These are phyloP conservation scores for Kandelia obovata DNA, from an alignment of 345 rosid species.

Conservation along the genomic window DNA sequence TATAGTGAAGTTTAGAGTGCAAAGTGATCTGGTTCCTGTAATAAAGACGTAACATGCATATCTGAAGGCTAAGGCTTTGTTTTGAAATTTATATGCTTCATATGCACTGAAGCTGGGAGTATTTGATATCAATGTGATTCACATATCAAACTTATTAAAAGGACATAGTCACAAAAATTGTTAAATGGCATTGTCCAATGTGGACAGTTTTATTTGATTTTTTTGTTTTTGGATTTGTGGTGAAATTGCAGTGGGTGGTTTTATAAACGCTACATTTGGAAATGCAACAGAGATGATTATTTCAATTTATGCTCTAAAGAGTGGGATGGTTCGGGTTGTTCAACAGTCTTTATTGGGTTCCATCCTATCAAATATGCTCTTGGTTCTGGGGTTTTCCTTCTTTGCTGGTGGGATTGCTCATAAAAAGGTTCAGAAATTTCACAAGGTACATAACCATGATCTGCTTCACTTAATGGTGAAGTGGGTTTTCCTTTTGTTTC, in stretches of 20 bases:
- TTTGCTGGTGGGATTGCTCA: constrained; percentile 67
- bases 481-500: neutral
- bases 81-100: too few species aligned
- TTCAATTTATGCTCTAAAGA: neutral
- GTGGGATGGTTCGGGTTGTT: neutral
- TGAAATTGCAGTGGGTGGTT: neutral
- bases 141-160: too few species aligned
- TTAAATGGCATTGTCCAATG: too few species aligned
- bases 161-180: too few species aligned
- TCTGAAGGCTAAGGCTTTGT: too few species aligned
- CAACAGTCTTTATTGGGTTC: constrained; percentile 67
- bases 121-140: too few species aligned
- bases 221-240: neutral
- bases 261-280: neutral
- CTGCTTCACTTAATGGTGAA: neutral
- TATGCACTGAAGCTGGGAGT: too few species aligned
- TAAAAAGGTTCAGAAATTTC: constrained; percentile 65
- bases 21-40: too few species aligned
- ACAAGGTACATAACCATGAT: constrained; percentile 42
- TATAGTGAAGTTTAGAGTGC: too few species aligned
- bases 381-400: constrained; percentile 87
- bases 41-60: too few species aligned
- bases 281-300: neutral
- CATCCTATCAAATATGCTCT: constrained; percentile 76
- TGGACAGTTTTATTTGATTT: neutral